Evolutionary conservation across 2,329 filamentous ascomycete species (phyloP), one percentile per base, ranked within the genome.

Genomic region (Cladosporium halotolerans): DNA sequence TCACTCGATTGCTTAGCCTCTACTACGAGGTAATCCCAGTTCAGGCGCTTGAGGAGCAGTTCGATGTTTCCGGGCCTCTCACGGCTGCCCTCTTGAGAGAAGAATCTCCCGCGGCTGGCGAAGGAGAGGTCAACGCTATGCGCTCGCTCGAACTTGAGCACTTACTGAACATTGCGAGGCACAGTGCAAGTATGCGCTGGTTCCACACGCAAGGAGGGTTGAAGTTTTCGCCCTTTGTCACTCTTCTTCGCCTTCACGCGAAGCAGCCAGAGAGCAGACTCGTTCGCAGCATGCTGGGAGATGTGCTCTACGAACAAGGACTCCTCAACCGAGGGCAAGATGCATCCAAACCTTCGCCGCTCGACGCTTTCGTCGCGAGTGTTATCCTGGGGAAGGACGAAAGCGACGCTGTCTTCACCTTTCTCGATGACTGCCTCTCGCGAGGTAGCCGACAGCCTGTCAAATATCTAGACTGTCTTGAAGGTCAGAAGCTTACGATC

Each of bases 161-260:
- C 66, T 75, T 95, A 14, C 81, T 96, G 14, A 79, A 83, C 31
- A 88, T 96, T 66, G 89, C 91, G 3, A 81, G 83, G 57, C 82
- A 85, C 62, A 95, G 90, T 3, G 83, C 88, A 0, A 84, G 85
- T 5, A 93, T 96, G 84, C 83, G 86, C 57, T 97, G 92, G 92
- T 96, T 93, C 74, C 79, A 86, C 57, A 91, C 88, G 64, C 75
- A 79, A 56, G 80, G 77, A 72, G 77, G 77, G 1, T 73, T 86
- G n/a, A 66, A 66, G 18, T 73, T 81, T 38, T 89, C 86, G 3
- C 86, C 87, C 0, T 89, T 90, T 57, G 81, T 82, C n/a, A 83
- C 83, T 0, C 76, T 92, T 18, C 68, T 92, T 5, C 82, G 78
- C 55, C 73, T 86, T 5, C 74, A 78, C 34, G 73, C 76, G 3